Percentiles rank a stretch among this genome's conserved stretches.
These are phyloP conservation scores for Meyerozyma carpophila DNA, from an alignment of 1,139 yeast genomes.

Conservation along the genomic window DNA sequence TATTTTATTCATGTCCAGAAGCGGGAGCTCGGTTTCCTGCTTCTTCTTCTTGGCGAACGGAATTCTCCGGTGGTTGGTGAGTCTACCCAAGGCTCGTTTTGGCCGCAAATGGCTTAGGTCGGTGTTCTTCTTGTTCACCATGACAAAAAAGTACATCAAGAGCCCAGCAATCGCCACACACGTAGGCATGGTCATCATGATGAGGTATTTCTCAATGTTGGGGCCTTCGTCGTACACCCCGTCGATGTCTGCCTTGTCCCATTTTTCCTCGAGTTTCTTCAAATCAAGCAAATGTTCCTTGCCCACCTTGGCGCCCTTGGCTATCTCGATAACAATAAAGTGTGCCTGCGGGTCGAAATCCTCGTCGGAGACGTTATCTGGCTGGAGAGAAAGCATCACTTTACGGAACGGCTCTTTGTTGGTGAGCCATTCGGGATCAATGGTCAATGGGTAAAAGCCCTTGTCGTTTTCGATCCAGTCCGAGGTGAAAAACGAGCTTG, in stretches of 20 bases:
- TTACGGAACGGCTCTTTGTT: slow-evolving; percentile 40
- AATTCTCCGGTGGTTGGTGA: slow-evolving; percentile 27
- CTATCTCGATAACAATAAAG: slow-evolving; percentile 52
- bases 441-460: slow-evolving; percentile 60
- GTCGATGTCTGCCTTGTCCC: slow-evolving; percentile 26
- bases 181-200: slow-evolving; percentile 67
- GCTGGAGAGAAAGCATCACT: slow-evolving; percentile 62
- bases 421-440: slow-evolving; percentile 56
- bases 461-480: slow-evolving; percentile 66
- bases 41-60: slow-evolving; percentile 22
- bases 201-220: slow-evolving; percentile 63
- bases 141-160: slow-evolving; percentile 59
- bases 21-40: slow-evolving; percentile 5
- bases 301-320: slow-evolving; percentile 52
- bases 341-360: slow-evolving; percentile 52
- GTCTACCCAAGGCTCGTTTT: slow-evolving; percentile 42
- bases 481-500: slow-evolving; percentile 54
- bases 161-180: slow-evolving; percentile 56
- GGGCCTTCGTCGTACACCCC: slow-evolving; percentile 49
- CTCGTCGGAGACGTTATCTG: slow-evolving; percentile 58
- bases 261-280: slow-evolving; percentile 35
- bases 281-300: slow-evolving; percentile 55
- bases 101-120: slow-evolving; percentile 49
- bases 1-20: neutral
- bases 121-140: slow-evolving; percentile 38